Conservation (phyloP, 1,284 basidiomycete genomes). For the Trametes hirsuta region DNA sequence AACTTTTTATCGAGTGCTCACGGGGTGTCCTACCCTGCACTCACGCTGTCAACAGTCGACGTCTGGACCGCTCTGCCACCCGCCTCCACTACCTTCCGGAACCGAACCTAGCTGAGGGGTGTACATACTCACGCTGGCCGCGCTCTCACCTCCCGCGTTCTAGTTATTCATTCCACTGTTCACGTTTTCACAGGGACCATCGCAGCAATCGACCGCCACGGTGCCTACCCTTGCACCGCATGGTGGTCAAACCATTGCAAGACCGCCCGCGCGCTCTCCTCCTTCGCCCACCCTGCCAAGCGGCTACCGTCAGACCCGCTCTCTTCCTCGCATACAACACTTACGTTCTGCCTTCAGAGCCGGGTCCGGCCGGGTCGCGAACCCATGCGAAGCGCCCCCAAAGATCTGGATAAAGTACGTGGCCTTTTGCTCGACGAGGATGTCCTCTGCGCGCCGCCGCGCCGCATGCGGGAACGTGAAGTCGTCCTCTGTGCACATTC, state of each 20-base stretch:
- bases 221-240: not conserved
- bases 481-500: constrained; percentile 41
- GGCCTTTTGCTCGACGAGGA: constrained; percentile 46
- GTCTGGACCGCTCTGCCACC: too few species aligned
- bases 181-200: too few species aligned
- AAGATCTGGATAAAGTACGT: constrained; percentile 54
- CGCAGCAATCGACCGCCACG: too few species aligned
- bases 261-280: constrained; percentile 54
- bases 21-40: too few species aligned
- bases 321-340: constrained; percentile 24
- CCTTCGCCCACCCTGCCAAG: constrained; percentile 60
- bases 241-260: constrained; percentile 24
- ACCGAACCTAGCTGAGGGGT: too few species aligned
- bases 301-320: not conserved
- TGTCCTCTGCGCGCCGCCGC: constrained; percentile 49
- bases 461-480: constrained; percentile 46
- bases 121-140: too few species aligned
- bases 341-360: constrained; percentile 43
- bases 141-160: too few species aligned
- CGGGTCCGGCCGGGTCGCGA: constrained; percentile 46
- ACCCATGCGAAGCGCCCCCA: constrained; percentile 50
- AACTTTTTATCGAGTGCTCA: too few species aligned
- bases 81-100: too few species aligned
- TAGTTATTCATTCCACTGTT: too few species aligned
- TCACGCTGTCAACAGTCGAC: too few species aligned